Evolutionary conservation across 1,139 yeast species (phyloP), one percentile per base, ranked within the genome.

Genomic region (Suhomyces chickasaworum): DNA sequence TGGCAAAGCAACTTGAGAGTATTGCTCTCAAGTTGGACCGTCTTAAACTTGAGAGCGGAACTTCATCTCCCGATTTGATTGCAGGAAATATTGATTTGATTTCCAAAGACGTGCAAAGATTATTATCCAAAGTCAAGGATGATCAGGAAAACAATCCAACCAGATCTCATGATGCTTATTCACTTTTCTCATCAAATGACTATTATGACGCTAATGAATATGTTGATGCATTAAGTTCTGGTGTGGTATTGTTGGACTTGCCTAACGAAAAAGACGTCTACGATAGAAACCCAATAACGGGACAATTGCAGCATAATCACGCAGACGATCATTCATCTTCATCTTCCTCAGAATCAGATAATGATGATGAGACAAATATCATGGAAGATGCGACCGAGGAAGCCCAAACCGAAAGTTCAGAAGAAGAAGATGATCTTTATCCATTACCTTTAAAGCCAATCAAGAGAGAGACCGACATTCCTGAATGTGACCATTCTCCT

Each of bases 191-290:
- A 4, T 52, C 64, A 6, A 59, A 56, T 35, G 88, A 83, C 44
- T 86, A 81, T 59, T 84, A 65, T 56, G 95, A 86, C 64, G 95
- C 95, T 1, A 72, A 72, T 39, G 91, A 86, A 39, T 72, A 72
- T 46, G 62, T 75, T 12, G 84, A 74, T 43, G 73, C 60, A 3
- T 55, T 57, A 52, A 59, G 59, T 34, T 57, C 63, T 3, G 76
- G 75, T 0, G 78, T 75, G 7, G 69, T 71, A 3, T 56, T 71
- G 33, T 57, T 73, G 49, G 66, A 62, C 27, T 52, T 42, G 13
- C 45, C 45, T 8, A 44, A 37, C 10, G 58, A 53, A 21, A 25
- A 41, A 21, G 29, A 46, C 3, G 10, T 16, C 16, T 40, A 34
- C 16, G 33, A 27, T 10, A 21, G 25, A 29, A 20, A 20, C 16